Evolutionary conservation across 495 filamentous ascomycete species (phyloP).

Genomic region (Daldinia decipiens): DNA sequence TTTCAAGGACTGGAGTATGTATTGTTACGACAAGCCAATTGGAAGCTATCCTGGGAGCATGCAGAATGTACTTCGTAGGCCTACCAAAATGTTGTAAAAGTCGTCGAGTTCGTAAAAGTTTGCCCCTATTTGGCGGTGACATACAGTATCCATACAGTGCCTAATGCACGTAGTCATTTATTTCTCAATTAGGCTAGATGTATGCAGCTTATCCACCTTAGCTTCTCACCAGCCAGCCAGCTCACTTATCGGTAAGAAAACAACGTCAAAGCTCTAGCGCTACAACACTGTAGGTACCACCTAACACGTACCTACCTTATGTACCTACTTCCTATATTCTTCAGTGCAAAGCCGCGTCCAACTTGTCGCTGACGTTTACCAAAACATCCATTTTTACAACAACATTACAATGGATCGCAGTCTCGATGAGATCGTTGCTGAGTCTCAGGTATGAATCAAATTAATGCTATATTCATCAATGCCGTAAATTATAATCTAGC

Average conservation of each 20-base stretch:
- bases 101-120: neutral
- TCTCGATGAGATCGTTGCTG: slow-evolving; percentile 85
- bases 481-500: neutral
- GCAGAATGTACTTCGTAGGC: neutral
- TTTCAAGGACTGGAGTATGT: no score
- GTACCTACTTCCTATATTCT: neutral
- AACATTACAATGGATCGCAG: slow-evolving; percentile 73
- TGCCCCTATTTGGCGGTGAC: slow-evolving; percentile 15
- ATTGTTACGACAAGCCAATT: no score
- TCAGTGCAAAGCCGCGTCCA: slow-evolving; percentile 13
- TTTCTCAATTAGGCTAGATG: neutral
- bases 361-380: slow-evolving; percentile 12
- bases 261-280: slow-evolving; percentile 28
- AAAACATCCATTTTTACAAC: slow-evolving; percentile 28
- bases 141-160: slow-evolving; percentile 9
- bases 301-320: slow-evolving; percentile 7
- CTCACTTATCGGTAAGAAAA: slow-evolving; percentile 10
- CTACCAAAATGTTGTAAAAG: neutral
- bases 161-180: neutral
- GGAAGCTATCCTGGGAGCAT: no score
- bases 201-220: slow-evolving; percentile 12
- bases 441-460: slow-evolving; percentile 73
- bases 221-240: neutral
- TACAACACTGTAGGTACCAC: neutral
- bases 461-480: slow-evolving; percentile 2